Evolutionary conservation across 2,329 filamentous ascomycete genomes (phyloP), one percentile per base, ranked within the genome.

Genomic region (Cytospora chrysosperma): DNA sequence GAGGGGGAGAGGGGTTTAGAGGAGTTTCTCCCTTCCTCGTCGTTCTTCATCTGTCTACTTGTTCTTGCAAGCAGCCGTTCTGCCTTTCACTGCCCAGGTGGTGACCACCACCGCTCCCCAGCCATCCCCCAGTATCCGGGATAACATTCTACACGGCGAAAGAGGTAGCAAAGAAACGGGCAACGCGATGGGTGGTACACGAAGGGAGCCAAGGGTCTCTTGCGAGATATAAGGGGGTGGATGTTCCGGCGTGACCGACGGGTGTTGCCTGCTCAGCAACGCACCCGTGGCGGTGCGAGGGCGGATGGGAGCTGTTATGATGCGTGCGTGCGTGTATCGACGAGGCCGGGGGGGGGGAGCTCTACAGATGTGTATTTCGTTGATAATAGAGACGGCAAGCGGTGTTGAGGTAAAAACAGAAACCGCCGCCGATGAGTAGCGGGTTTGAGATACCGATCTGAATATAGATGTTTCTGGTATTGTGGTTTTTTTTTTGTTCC

Each of bases 401-500:
- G 50, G 56, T 43, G 56, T 40, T 52, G 9, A 30, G 28, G n/a
- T 21, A 24, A 15, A 24, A 28, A 4, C 5, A 17, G n/a, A 15
- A 24, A 28, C 8, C 5, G 24, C 37, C 15, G 28, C 56, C 30
- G 40, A 21, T 26, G 27, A 58, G 5, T 34, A 58, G 56, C 56
- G 56, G 49, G 32, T 50, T 58, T 43, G 27, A 58, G 50, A 58
- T 58, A 58, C 43, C 40, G 40, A 58, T 19, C 34, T 50, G 28
- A 28, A 58, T 19, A 30, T 58, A 49, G n/a, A 19, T 32, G 8
- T 47, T 24, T 21, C 10, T 24, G n/a, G n/a, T 19, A 12, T 21
- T 47, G n/a, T 5, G 43, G 4, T 43, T 43, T n/a, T 43, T 6
- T 40, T 2, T 40, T 19, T 19, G 17, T n/a, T 43, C n/a, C n/a